phyloP scores from a whole-genome alignment of 257 asterid species.

The Solanum pinnatisectum region DNA sequence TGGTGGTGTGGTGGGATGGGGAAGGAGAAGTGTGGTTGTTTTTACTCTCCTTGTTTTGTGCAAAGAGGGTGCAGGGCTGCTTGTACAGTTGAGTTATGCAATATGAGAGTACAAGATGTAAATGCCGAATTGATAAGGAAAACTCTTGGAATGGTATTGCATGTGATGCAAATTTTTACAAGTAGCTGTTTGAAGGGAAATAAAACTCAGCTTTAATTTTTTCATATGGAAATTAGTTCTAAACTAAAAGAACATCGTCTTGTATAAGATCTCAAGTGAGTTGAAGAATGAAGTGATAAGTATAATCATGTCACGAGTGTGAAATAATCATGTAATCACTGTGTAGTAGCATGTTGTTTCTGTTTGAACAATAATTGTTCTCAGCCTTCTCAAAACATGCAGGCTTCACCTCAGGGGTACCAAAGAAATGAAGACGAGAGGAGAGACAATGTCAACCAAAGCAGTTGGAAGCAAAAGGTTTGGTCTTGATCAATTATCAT shows the following conservation, averaged over 20 bases:
- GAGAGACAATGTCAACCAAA: slow-evolving; percentile 4
- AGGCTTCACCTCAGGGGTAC: slow-evolving; percentile 6
- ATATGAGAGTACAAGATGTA: not conserved
- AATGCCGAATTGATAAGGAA: not conserved
- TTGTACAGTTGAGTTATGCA: not conserved
- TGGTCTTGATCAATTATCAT: not conserved
- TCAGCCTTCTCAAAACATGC: not conserved
- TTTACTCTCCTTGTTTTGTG: not conserved
- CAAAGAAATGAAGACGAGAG: slow-evolving; percentile 6
- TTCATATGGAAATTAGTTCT: not conserved
- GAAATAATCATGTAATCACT: not conserved
- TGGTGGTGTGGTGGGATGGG: not conserved
- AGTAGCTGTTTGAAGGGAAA: not conserved
- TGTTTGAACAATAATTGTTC: not conserved
- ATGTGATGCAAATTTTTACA: not conserved
- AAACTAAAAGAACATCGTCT: not conserved
- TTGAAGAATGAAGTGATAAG: not conserved
- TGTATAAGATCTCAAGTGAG: not conserved
- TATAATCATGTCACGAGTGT: not conserved
- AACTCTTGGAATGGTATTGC: not conserved
- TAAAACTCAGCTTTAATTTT: not conserved
- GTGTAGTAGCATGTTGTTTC: not conserved
- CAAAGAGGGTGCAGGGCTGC: not conserved
- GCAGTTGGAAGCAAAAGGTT: slow-evolving; percentile 17
- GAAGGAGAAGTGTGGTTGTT: not conserved